Base-by-base conservation (phyloP, 805 yeast species). In the Suhomyces xylopsoci region DNA sequence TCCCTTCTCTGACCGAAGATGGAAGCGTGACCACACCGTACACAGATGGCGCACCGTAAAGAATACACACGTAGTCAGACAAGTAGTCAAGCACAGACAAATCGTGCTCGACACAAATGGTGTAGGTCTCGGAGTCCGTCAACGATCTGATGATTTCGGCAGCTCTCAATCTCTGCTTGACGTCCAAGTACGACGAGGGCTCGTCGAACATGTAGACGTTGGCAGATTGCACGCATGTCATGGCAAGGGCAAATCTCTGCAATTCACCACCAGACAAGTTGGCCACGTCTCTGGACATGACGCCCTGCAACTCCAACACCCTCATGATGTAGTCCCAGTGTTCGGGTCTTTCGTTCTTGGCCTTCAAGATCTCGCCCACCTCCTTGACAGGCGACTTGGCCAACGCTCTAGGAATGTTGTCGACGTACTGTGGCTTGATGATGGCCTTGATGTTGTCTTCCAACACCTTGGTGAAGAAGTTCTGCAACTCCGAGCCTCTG, bases 141-240 rank as follows among this genome's bases (percentile, higher is more conserved):
- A 94, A 77, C 17, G 94, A 85, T 75, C 99, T 87, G 63, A 94
- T 94, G 67, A 90, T 87, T 71, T 84, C 85, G 54, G 99, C 99
- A 52, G 99, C 99, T 64, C 94, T 88, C 73, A 94, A 83, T 84
- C 99, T 93, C 77, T 94, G 99, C 76, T 94, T 94, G 60, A 94
- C 98, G 81, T 94, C 99, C 71, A 94, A 78, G 76, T 94, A 94
- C 9, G 99, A 94, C 17, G 98, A 92, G 46, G 99, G 99, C 79
- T 94, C 99, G 76, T 94, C 99, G 73, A 94, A 94, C 99, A 94
- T 94, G 77, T 94, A 94, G 45, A 94, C 98, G 62, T 90, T 88
- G 52, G 98, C 98, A 30, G 77, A 79, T 76, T 93, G 98, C 46
- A 92, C 91, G 80, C 97, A 90, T 14, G 98, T 89, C 91, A 94